phyloP scores from a whole-genome alignment of 345 rosid species.

The Acer campestre region DNA sequence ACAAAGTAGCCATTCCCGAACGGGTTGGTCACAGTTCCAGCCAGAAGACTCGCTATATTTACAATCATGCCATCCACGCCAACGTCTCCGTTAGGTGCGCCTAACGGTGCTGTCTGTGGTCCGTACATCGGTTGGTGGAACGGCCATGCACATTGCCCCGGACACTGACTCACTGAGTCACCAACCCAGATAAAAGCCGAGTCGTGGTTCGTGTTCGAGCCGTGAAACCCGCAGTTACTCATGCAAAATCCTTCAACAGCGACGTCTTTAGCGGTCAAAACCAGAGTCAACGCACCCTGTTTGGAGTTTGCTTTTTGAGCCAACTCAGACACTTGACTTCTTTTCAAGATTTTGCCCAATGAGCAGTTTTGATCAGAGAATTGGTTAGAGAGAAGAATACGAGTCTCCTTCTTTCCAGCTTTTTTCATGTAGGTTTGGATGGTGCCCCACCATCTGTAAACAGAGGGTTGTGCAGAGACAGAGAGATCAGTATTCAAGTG shows the following conservation, averaged over 20 bases:
- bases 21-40: conserved; percentile 44
- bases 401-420: conserved; percentile 27
- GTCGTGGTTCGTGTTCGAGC: conserved; percentile 18
- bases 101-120: conserved; percentile 39
- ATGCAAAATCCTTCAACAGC: conserved; percentile 47
- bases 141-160: conserved; percentile 53
- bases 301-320: conserved; percentile 20
- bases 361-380: conserved; percentile 33
- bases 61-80: conserved; percentile 49
- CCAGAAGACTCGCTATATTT: conserved; percentile 38
- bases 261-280: conserved; percentile 41
- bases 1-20: conserved; percentile 38
- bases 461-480: conserved; percentile 18
- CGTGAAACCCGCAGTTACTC: conserved; percentile 48
- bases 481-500: background rate
- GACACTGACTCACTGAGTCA: conserved; percentile 46
- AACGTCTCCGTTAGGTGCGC: conserved; percentile 45
- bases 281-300: conserved; percentile 31
- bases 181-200: conserved; percentile 44
- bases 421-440: conserved; percentile 33
- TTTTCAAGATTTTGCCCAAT: conserved; percentile 33
- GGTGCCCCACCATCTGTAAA: conserved; percentile 36
- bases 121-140: conserved; percentile 53
- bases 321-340: conserved; percentile 26
- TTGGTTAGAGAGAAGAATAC: conserved; percentile 21